phyloP scores from a whole-genome alignment of 176 grass and related monocot species.

The Aegilops tauschii region DNA sequence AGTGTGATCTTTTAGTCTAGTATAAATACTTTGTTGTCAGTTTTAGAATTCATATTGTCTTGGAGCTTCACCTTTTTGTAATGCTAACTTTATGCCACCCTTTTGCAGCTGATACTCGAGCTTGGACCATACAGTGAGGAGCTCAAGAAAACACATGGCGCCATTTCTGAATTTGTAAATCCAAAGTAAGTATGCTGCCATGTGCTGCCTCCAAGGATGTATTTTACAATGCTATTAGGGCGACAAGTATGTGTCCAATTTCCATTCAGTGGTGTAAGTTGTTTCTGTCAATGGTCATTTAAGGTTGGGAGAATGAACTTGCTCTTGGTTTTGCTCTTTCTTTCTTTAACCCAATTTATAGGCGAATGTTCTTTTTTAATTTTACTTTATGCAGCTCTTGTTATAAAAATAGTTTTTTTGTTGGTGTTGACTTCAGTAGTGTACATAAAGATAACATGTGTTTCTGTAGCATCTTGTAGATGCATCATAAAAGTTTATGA shows the following conservation, averaged over 20 bases:
- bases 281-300: neutral
- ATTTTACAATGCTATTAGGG: neutral
- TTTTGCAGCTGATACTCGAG: slow-evolving; percentile 90
- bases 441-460: neutral
- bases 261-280: neutral
- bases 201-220: neutral
- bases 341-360: slow-evolving; percentile 1
- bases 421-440: neutral
- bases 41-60: neutral
- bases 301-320: neutral
- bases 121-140: slow-evolving; percentile 85
- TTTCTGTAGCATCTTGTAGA: neutral
- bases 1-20: neutral
- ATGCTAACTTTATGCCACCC: neutral
- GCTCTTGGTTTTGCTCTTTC: neutral
- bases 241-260: neutral
- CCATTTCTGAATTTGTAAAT: slow-evolving; percentile 96
- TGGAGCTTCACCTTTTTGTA: neutral
- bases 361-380: neutral
- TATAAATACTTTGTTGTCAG: neutral
- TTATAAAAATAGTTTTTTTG: neutral
- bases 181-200: slow-evolving; percentile 70
- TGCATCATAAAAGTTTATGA: neutral
- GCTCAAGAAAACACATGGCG: slow-evolving; percentile 83
- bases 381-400: neutral